Base-by-base conservation (phyloP, 148 eudicot genomes). In the Beta vulgaris region DNA sequence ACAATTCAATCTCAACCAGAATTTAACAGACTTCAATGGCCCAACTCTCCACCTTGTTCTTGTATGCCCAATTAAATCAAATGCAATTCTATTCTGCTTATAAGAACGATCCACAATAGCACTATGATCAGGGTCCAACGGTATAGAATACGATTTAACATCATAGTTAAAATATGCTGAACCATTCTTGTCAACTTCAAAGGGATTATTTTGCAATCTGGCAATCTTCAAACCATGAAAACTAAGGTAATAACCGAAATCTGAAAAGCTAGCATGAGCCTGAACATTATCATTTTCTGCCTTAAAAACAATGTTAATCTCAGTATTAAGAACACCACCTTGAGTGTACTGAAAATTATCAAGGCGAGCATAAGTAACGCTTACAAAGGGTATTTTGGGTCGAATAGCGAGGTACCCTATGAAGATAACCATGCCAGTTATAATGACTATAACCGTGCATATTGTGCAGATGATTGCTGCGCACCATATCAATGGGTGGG, bases 11-110 rank as follows among this genome's bases (percentile, higher is more conserved):
- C 79, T 80, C 66, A 88, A 74, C 91, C 80, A 68, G 78, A 84
- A 86, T 81, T 82, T 85, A 66, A 90, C 86, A 5, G 92, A 88
- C 0, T 85, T 88, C 5, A 91, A 42, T 0, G 84, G 78, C 68
- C 96, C 90, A 12, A 91, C 84, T 42, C 88, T 74, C 98, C 98
- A 93, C 34, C 89, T 68, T 0, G 93, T 86, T 73, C 82, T 82
- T 7, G 93, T 64, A 34, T 71, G 74, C 14, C 98, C 98, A 31
- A 25, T 68, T 42, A 93, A 68, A 4, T 82, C 78, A 34, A 93
- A 91, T 31, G 32, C 65, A 0, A 89, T 78, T 32, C 44, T 42
- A n/a, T 86, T 73, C 21, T 59, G 54, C 55, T 78, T 83, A 78
- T 89, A 36, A 0, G 87, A 77, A 44, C 12, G 23, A 54, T 84